These are phyloP conservation scores for Leccinum longicurvipes DNA, from an alignment of 768 basidiomycete species.

Conservation along the genomic window DNA sequence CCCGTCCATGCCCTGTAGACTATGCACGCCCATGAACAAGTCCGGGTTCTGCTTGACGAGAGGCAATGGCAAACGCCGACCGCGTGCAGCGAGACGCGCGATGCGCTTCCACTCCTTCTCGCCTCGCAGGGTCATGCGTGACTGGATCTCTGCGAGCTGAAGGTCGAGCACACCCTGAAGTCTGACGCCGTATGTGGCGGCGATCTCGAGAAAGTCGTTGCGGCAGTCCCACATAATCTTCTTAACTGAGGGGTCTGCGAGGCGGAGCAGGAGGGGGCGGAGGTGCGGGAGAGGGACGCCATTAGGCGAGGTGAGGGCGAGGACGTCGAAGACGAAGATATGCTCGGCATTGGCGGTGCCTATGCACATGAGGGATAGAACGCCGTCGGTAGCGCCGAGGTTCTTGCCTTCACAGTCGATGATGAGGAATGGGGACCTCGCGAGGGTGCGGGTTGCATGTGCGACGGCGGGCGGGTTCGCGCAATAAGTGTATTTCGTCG, in stretches of 20 bases:
- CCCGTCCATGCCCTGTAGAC: constrained; percentile 36
- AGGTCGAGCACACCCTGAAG: constrained; percentile 38
- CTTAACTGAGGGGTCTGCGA: constrained; percentile 27
- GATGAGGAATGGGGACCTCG: constrained; percentile 26
- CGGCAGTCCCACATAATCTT: constrained; percentile 45
- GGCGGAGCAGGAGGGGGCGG: constrained; percentile 24
- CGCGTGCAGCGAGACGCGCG: constrained; percentile 22
- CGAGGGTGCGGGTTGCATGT: constrained; percentile 20
- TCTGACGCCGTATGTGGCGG: constrained; percentile 22
- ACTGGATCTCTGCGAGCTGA: constrained; percentile 39
- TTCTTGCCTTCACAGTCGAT: constrained; percentile 41
- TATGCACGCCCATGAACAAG: constrained; percentile 32
- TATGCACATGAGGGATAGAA: constrained; percentile 36
- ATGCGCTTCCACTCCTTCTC: constrained; percentile 29
- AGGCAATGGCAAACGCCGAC: constrained; percentile 22
- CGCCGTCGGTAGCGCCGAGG: constrained; percentile 31
- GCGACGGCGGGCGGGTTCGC: constrained; percentile 9
- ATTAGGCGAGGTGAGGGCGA: constrained; percentile 22
- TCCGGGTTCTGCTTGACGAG: constrained; percentile 23
- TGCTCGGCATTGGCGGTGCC: constrained; percentile 29
- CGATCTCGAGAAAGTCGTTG: constrained; percentile 39
- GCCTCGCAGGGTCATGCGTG: constrained; percentile 22
- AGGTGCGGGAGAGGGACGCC: constrained; percentile 17
- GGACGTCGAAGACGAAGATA: constrained; percentile 37
- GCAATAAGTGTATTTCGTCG: constrained; percentile 22